Evolutionary conservation across 2,329 filamentous ascomycete genomes (phyloP).

Genomic region (Colletotrichum karsti): DNA sequence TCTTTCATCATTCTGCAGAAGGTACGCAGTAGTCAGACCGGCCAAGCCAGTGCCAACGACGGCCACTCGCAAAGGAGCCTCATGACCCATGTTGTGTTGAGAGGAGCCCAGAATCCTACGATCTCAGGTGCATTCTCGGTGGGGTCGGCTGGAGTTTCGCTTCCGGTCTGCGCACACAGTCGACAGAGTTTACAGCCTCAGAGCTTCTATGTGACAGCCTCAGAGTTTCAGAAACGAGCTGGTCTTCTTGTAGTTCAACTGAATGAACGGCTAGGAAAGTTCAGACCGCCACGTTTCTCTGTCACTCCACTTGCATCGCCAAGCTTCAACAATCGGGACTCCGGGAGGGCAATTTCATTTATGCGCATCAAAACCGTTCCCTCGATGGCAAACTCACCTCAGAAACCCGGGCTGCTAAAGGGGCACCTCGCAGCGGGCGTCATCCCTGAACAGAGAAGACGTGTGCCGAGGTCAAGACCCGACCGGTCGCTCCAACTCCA

Average conservation of each 20-base stretch:
- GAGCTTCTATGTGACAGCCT: neutral
- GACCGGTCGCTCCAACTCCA: neutral
- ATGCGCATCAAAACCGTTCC: neutral
- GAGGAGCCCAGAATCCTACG: neutral
- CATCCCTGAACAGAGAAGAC: neutral
- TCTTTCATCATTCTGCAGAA: constrained; percentile 41
- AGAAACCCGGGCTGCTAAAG: neutral
- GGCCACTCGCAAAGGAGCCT: constrained; percentile 35
- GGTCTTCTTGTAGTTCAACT: neutral
- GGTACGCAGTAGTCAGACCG: constrained; percentile 44
- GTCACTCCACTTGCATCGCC: neutral
- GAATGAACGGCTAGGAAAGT: neutral
- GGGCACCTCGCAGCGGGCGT: neutral
- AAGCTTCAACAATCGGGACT: neutral
- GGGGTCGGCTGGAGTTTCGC: neutral
- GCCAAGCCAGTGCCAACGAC: constrained; percentile 48
- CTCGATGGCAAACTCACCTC: neutral
- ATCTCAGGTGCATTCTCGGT: neutral
- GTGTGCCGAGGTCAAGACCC: constrained; percentile 9
- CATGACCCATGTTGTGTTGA: neutral
- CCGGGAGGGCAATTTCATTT: constrained; percentile 17
- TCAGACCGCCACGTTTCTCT: neutral
- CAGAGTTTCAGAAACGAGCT: neutral
- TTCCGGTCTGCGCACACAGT: neutral
- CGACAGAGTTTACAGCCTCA: neutral